Base-by-base conservation (phyloP, 2,329 filamentous ascomycete genomes). In the Aureobasidium mangrovei region DNA sequence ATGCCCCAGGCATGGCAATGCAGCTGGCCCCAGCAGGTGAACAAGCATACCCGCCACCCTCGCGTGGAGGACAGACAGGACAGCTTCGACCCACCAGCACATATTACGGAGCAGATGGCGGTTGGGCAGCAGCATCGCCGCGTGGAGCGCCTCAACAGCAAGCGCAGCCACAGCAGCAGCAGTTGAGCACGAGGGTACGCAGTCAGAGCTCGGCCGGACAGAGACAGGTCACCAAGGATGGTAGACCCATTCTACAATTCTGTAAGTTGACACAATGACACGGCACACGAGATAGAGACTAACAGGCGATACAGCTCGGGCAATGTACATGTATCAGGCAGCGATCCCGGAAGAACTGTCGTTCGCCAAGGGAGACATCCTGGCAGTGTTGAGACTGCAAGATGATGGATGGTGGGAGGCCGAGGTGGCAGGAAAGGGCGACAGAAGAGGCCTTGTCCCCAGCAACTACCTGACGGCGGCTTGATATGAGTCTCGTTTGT, bases 391-490 rank as follows among this genome's bases (percentile, higher is more conserved):
- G 44, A 80, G 91, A 57, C 82, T 95, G 64, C 93, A 98, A 71
- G 93, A 98, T 67, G 93, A 98, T 66, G 93, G 93, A 24, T 98
- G 93, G 93, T 98, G 94, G 93, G 93, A 98, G 73, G 94, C 94
- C 9, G 91, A 96, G 69, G 82, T 96, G 39, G 87, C 91, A 43
- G 84, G 84, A 24, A 77, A 76, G 62, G 74, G 74, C 59, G 72
- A 72, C 39, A 68, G 72, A 39, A 69, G 77, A 12, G 82, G 82
- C 27, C 70, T 85, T 61, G 82, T 85, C 49, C 82, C 82, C 2
- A 83, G 80, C 60, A 85, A 85, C 67, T 85, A 85, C 63, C 66
- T 54, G 12, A 44, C 43, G 26, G 10, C 35, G 47, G 53, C 43
- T 36, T 54, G 36, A 54, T 29, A 4, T 7, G 8, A 28, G 7